Base-by-base conservation (phyloP, 1,284 basidiomycete species). In the Macrocybe sp. region DNA sequence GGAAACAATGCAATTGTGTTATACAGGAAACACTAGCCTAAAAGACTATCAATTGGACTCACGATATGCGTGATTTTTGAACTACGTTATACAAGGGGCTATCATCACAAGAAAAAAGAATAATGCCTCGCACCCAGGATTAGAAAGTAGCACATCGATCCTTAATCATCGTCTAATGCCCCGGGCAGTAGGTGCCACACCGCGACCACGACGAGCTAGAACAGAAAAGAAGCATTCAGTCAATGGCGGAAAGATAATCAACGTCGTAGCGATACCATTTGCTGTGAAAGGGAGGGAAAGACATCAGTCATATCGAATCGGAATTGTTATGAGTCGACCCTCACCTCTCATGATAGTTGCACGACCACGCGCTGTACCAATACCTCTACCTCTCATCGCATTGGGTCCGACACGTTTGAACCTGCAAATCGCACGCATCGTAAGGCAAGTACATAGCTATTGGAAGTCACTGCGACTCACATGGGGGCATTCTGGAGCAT, bases 401-500 rank as follows among this genome's bases (percentile, higher is more conserved):
- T 98, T 97, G 11, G 95, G 93, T 41, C 96, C 95, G 44, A 97
- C 92, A 56, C 96, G 88, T 74, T 99, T 99, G 75, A 99, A 97
- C 93, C 93, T 97, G 59, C 35, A 37, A 33, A 45, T 16, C n/a
- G 35, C 16, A 33, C 16, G 34, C n/a, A 47, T 43, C 40, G n/a
- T 34, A 37, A 41, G 47, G 22, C 31, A 31, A 10, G 30, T 32
- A 41, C n/a, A 41, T 32, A 39, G 22, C 44, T 32, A 38, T 31
- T 45, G 48, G 8, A 48, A 52, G 12, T 53, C 50, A 51, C 10
- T 10, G 30, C 34, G 14, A 76, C 90, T 69, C 64, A 96, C 97
- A 99, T 99, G 14, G 97, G 97, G 28, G 97, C 97, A 66, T 99
- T 97, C 64, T 97, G 92, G 57, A 99, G 77, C 89, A 99, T 97